A percentile compares a stretch with the other conserved stretches of the same genome.
Evolutionary conservation across 31 red algal species (phyloP).

Genomic region (Asparagopsis taxiformis): DNA sequence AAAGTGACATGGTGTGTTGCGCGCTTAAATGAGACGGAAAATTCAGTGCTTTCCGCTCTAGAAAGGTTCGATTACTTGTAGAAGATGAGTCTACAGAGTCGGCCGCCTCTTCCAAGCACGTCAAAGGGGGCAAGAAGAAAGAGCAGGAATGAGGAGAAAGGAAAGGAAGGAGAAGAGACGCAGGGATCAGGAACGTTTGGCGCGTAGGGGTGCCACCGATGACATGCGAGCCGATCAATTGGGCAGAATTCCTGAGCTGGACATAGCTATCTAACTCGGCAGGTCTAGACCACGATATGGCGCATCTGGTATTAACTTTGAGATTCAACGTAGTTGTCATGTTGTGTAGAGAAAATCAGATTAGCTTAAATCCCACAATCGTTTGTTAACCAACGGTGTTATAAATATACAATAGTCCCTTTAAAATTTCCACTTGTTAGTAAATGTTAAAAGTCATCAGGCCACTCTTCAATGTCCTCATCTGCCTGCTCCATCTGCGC

Average conservation of each 20-base stretch:
- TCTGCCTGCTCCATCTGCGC: no score
- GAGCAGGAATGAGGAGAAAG: constrained; percentile 44
- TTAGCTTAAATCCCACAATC: no score
- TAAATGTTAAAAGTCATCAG: no score
- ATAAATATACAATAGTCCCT: no score
- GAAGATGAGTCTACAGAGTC: background rate
- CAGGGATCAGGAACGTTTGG: constrained; percentile 46
- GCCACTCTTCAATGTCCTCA: no score
- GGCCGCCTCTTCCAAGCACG: constrained; percentile 18
- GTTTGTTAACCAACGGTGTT: no score
- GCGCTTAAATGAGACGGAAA: background rate
- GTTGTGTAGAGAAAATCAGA: no score
- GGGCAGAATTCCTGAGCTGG: constrained; percentile 12
- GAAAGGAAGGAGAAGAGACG: constrained; percentile 50
- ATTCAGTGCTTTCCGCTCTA: background rate
- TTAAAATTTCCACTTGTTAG: no score
- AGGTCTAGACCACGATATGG: background rate
- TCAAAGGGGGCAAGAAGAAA: constrained; percentile 31
- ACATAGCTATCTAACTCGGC: constrained; percentile 44
- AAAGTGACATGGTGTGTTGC: constrained; percentile 2
- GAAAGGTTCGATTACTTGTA: background rate
- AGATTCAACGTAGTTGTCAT: no score
- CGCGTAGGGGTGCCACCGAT: constrained; percentile 15
- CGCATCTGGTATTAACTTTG: no score
- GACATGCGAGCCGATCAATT: background rate